Percentiles rank a stretch among this genome's conserved stretches.
Evolutionary conservation across 1,284 basidiomycete genomes (phyloP).

Genomic region (Sporisorium sorghi): DNA sequence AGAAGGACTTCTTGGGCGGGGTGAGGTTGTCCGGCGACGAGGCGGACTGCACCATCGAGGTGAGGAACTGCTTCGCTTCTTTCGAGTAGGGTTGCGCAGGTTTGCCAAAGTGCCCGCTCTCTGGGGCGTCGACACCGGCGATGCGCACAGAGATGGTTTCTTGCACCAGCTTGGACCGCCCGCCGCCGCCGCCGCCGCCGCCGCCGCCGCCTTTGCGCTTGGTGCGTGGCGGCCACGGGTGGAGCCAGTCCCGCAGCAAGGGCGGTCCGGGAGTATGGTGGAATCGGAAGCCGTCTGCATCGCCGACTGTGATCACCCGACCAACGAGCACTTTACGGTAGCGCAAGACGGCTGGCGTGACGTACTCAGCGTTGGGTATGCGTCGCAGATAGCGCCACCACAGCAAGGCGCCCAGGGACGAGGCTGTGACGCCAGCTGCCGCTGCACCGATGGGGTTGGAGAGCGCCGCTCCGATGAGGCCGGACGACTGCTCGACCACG

Average conservation of each 20-base stretch:
- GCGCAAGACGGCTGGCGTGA: conserved; percentile 61
- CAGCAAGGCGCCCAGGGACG: conserved; percentile 29
- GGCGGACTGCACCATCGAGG: conserved; percentile 40
- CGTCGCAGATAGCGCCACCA: conserved; percentile 67
- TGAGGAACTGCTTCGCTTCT: conserved; percentile 62
- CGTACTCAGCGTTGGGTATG: conserved; percentile 59
- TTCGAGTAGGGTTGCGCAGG: conserved; percentile 65
- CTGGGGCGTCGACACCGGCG: conserved; percentile 67
- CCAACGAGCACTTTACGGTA: conserved; percentile 63
- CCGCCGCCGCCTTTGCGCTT: conserved; percentile 20
- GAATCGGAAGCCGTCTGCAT: conserved; percentile 67
- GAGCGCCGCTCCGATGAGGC: conserved; percentile 24
- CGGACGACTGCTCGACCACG: conserved; percentile 39
- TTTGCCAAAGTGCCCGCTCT: conserved; percentile 67
- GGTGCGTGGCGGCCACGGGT: conserved; percentile 41
- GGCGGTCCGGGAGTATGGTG: conserved; percentile 66
- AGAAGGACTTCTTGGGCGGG: conserved; percentile 20
- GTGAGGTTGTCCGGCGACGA: conserved; percentile 36
- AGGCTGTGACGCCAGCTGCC: conserved; percentile 25
- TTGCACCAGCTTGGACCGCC: conserved; percentile 19
- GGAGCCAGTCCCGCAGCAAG: conserved; percentile 45
- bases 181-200: too few relatives aligned
- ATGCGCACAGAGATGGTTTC: conserved; percentile 65
- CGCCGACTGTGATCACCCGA: conserved; percentile 62
- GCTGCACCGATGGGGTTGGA: conserved; percentile 39